Conservation (phyloP, 805 yeast genomes). For the Ogataea allantospora region DNA sequence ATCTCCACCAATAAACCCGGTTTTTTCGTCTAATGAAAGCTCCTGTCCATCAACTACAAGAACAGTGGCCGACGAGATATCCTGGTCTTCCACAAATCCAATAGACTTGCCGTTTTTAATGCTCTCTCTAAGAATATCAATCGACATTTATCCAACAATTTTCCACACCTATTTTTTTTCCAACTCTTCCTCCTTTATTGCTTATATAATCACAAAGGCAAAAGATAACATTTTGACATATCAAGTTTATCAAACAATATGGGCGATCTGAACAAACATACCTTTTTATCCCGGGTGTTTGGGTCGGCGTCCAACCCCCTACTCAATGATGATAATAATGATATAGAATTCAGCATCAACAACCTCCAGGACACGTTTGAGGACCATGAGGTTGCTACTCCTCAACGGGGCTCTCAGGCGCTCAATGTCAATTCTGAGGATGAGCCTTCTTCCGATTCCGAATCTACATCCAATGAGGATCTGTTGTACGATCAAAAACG, state of each 20-base stretch:
- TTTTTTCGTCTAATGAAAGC: slow-evolving; percentile 31
- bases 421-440: slow-evolving; percentile 29
- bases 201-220: slow-evolving; percentile 6
- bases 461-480: slow-evolving; percentile 14
- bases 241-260: slow-evolving; percentile 2
- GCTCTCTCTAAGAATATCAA: slow-evolving; percentile 3
- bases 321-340: slow-evolving; percentile 29
- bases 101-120: slow-evolving; percentile 5
- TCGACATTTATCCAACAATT: slow-evolving; percentile 3
- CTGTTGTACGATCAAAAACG: slow-evolving; percentile 20
- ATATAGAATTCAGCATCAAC: slow-evolving; percentile 24
- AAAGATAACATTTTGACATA: slow-evolving; percentile 13
- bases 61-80: slow-evolving; percentile 20
- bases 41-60: slow-evolving; percentile 19
- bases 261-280: slow-evolving; percentile 39
- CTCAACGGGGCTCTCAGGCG: slow-evolving; percentile 3
- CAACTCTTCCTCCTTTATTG: neutral
- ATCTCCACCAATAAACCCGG: slow-evolving; percentile 55
- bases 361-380: slow-evolving; percentile 24
- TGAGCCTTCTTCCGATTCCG: slow-evolving; percentile 22
- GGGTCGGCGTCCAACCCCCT: slow-evolving; percentile 40
- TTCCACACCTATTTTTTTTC: slow-evolving; percentile 1
- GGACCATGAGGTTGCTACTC: slow-evolving; percentile 18
- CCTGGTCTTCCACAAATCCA: slow-evolving; percentile 17
- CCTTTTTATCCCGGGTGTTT: slow-evolving; percentile 63